Percentiles rank a stretch among this genome's conserved stretches.
These are phyloP conservation scores for Saussurea involucrata DNA, from an alignment of 129 eudicot genomes.

Conservation along the genomic window DNA sequence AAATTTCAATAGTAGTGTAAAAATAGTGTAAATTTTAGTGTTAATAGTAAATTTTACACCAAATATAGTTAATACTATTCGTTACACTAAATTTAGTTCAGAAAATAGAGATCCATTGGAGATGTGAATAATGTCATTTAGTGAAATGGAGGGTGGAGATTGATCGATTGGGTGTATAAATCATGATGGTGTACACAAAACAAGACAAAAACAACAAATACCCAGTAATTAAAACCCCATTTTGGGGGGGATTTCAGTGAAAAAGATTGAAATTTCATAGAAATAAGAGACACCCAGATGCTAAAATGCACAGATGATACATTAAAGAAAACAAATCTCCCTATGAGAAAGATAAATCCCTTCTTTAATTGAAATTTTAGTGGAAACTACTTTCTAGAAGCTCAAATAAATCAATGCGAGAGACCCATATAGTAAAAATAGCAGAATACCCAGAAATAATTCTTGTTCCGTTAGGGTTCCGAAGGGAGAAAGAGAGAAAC, in stretches of 20 bases:
- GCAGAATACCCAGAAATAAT: conserved; percentile 19
- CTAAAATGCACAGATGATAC: conserved; percentile 1
- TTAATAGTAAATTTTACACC: too few species aligned
- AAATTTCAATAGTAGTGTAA: too few species aligned
- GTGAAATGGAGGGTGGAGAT: conserved; percentile 32
- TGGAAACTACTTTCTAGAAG: not conserved
- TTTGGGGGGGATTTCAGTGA: not conserved
- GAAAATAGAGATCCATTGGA: too few species aligned
- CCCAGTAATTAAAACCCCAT: conserved; percentile 1
- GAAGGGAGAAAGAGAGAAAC: not conserved
- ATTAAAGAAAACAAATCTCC: not conserved
- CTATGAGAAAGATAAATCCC: not conserved
- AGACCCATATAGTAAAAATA: not conserved
- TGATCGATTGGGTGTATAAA: conserved; percentile 10
- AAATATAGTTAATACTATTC: too few species aligned
- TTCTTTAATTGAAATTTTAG: not conserved
- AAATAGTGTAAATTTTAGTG: too few species aligned
- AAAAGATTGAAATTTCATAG: not conserved
- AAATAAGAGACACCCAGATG: not conserved
- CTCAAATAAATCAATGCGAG: not conserved
- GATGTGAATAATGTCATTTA: too few species aligned
- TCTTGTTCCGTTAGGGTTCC: not conserved
- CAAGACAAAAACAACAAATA: not conserved
- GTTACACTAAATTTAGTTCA: too few species aligned
- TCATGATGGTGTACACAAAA: not conserved